Percentiles rank a stretch among this genome's conserved stretches.
Evolutionary conservation across 176 grass and related monocot species (phyloP).

Genomic region (Areca catechu): DNA sequence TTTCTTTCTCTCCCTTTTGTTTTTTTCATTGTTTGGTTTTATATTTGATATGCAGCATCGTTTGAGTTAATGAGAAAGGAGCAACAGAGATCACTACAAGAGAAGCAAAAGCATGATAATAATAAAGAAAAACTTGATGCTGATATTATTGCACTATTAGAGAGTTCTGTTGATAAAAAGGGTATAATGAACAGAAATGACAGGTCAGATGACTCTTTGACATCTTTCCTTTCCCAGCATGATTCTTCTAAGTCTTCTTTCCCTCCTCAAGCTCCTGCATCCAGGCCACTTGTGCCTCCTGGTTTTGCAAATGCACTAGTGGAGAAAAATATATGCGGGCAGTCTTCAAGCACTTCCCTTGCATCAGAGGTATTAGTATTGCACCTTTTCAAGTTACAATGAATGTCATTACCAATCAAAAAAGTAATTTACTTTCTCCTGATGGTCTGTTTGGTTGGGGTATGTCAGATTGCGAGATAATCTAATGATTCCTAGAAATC

Average conservation of each 20-base stretch:
- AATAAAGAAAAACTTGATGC: slow-evolving; percentile 37
- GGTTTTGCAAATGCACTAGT: slow-evolving; percentile 32
- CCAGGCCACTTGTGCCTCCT: slow-evolving; percentile 38
- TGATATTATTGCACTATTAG: slow-evolving; percentile 55
- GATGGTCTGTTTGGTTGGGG: no score
- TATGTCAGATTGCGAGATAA: no score
- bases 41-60: slow-evolving; percentile 47
- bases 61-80: slow-evolving; percentile 99
- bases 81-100: slow-evolving; percentile 78
- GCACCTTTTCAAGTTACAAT: no score
- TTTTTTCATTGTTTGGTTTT: slow-evolving; percentile 8
- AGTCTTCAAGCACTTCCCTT: slow-evolving; percentile 19
- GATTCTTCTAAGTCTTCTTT: slow-evolving; percentile 30
- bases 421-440: no score
- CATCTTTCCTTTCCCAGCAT: slow-evolving; percentile 18
- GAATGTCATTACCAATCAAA: no score
- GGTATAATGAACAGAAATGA: background rate
- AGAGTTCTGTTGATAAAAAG: slow-evolving; percentile 39
- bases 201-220: slow-evolving; percentile 12
- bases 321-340: slow-evolving; percentile 29
- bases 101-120: slow-evolving; percentile 51
- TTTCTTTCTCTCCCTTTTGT: slow-evolving; percentile 3
- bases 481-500: no score
- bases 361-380: slow-evolving; percentile 30
- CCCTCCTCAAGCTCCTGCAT: slow-evolving; percentile 13